Percentiles rank a stretch among this genome's conserved stretches.
These are phyloP conservation scores for Microstroma glucosiphilum DNA, from an alignment of 1,284 basidiomycete genomes.

Conservation along the genomic window DNA sequence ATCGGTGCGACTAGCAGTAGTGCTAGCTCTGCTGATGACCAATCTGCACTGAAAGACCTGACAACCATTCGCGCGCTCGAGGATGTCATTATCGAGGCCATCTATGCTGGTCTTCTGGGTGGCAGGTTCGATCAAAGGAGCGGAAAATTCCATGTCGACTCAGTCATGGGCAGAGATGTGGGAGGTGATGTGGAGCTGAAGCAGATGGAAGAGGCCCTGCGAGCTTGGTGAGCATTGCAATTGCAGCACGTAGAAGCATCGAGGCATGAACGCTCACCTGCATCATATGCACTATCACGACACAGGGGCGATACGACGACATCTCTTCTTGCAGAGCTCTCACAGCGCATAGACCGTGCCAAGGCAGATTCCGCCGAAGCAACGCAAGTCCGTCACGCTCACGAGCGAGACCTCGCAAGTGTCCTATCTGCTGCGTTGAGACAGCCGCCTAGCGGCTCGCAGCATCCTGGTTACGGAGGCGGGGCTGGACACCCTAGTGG, in stretches of 20 bases:
- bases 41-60: not conserved
- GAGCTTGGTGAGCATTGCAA: constrained; percentile 12
- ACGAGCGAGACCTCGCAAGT: not conserved
- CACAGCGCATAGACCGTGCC: constrained; percentile 9
- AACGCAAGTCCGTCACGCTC: not conserved
- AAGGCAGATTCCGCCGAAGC: constrained; percentile 5
- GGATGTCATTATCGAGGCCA: constrained; percentile 88
- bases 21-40: not conserved
- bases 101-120: constrained; percentile 78
- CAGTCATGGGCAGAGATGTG: constrained; percentile 81
- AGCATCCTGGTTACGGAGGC: not conserved
- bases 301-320: constrained; percentile 10
- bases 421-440: not conserved
- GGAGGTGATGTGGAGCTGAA: constrained; percentile 11
- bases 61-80: constrained; percentile 61
- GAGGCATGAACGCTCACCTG: not conserved
- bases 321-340: constrained; percentile 5
- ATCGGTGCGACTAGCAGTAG: not conserved
- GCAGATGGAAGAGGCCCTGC: constrained; percentile 4
- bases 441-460: not conserved
- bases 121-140: constrained; percentile 88
- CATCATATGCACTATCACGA: not conserved
- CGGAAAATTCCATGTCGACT: constrained; percentile 77
- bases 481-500: not conserved
- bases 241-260: not conserved